Percentiles rank a stretch among this genome's conserved stretches.
Conservation (phyloP, 441 rosid species). For the Biscutella laevigata region DNA sequence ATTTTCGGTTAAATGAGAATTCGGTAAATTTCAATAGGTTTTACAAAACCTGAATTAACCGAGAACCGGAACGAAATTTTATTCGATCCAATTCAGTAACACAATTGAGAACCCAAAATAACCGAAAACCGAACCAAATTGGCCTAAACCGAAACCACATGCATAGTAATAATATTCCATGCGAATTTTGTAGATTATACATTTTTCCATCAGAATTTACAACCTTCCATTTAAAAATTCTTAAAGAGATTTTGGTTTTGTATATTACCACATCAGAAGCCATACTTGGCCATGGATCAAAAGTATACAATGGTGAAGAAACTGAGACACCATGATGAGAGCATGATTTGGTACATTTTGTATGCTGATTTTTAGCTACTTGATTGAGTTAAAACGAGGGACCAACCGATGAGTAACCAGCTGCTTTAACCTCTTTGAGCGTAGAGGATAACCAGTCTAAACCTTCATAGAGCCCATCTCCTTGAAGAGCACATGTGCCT, state of each 20-base stretch:
- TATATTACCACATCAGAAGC: slow-evolving; percentile 9
- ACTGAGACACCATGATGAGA: slow-evolving; percentile 19
- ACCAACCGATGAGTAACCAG: slow-evolving; percentile 81
- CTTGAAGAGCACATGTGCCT: slow-evolving; percentile 90
- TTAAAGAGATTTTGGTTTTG: slow-evolving; percentile 1
- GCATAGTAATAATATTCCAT: too few relatives aligned
- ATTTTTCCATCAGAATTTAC: slow-evolving; percentile 10
- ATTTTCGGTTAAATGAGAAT: too few relatives aligned
- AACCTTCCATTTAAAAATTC: slow-evolving; percentile 5
- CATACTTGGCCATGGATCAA: slow-evolving; percentile 11
- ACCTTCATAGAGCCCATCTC: slow-evolving; percentile 97
- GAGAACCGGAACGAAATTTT: too few relatives aligned
- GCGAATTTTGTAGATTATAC: background rate
- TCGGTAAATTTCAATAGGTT: too few relatives aligned
- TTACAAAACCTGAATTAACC: too few relatives aligned
- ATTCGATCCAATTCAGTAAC: too few relatives aligned
- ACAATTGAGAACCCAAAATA: too few relatives aligned
- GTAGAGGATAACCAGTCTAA: slow-evolving; percentile 87
- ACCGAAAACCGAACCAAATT: too few relatives aligned
- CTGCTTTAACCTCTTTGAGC: slow-evolving; percentile 82
- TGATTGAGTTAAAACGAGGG: slow-evolving; percentile 44
- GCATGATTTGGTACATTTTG: slow-evolving; percentile 9
- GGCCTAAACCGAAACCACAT: too few relatives aligned
- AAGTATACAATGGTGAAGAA: slow-evolving; percentile 25
- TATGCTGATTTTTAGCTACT: slow-evolving; percentile 3